A percentile compares a stretch with the other conserved stretches of the same genome.
These are phyloP conservation scores for Pythium rhizo-oryzae DNA, from an alignment of 352 stramenopile genomes.

Conservation along the genomic window DNA sequence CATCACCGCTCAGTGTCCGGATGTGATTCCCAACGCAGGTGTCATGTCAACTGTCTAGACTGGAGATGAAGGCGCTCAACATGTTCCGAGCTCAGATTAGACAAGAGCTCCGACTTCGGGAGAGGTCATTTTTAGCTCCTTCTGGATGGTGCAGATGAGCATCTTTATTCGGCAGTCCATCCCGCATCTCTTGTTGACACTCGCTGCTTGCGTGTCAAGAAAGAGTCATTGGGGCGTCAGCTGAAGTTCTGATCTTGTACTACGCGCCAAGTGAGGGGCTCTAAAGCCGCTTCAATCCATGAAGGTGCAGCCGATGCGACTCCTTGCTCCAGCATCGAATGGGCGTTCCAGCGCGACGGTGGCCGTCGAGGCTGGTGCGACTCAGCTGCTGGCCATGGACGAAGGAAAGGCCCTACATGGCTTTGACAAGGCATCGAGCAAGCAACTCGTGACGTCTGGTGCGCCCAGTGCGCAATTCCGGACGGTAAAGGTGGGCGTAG, in stretches of 20 bases:
- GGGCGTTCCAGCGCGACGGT: background rate
- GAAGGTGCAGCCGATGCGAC: slow-evolving; percentile 14
- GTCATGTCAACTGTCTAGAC: too few relatives aligned
- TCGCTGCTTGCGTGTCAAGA: background rate
- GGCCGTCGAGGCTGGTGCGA: background rate
- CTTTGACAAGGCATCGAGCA: background rate
- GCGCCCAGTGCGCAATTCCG: slow-evolving; percentile 15
- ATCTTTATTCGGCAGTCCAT: background rate
- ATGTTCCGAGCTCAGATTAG: too few relatives aligned
- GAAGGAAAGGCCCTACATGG: background rate
- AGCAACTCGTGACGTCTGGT: background rate
- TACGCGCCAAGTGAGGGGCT: background rate
- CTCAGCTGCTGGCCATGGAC: background rate
- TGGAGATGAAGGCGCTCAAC: too few relatives aligned
- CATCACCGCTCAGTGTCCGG: too few relatives aligned
- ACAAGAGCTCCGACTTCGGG: too few relatives aligned
- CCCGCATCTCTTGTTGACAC: background rate
- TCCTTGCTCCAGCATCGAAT: background rate
- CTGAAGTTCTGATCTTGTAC: too few relatives aligned
- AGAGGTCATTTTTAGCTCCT: too few relatives aligned
- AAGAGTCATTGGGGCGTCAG: background rate
- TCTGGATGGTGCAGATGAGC: background rate
- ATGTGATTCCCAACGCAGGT: too few relatives aligned
- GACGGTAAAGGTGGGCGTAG: slow-evolving; percentile 33
- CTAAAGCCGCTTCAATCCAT: background rate